Percentiles rank a stretch among this genome's conserved stretches.
Conservation (phyloP, 768 basidiomycete genomes). For the Russula lepida region DNA sequence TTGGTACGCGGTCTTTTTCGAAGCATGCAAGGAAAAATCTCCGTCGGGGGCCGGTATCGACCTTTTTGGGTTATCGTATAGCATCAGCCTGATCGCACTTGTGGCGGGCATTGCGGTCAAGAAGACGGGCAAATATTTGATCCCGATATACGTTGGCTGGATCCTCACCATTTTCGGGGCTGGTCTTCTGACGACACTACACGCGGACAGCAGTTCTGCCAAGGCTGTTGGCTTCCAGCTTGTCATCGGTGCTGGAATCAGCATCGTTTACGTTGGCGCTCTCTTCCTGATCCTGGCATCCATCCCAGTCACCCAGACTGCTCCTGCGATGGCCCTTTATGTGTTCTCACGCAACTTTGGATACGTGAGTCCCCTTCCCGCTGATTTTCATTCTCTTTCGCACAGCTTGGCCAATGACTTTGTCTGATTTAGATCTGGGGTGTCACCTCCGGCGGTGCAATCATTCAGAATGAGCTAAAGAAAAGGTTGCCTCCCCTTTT, state of each 20-base stretch:
- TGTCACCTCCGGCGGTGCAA: too few relatives aligned
- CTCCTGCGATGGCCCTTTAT: conserved; percentile 30
- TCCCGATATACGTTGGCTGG: conserved; percentile 34
- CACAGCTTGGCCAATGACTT: background rate
- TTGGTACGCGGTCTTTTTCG: conserved; percentile 34
- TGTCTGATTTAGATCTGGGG: conserved; percentile 28
- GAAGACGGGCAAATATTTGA: conserved; percentile 30
- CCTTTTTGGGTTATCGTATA: conserved; percentile 30
- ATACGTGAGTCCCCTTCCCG: background rate
- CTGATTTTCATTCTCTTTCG: too few relatives aligned
- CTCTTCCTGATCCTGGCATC: conserved; percentile 33
- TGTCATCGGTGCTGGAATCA: conserved; percentile 27
- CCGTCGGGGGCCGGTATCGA: conserved; percentile 32
- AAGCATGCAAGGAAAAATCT: conserved; percentile 32
- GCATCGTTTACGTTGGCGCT: conserved; percentile 26
- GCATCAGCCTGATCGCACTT: conserved; percentile 34
- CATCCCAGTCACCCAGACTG: conserved; percentile 26
- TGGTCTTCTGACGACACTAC: conserved; percentile 30
- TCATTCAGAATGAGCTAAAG: too few relatives aligned
- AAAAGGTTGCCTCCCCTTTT: conserved; percentile 23
- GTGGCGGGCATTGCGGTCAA: conserved; percentile 32
- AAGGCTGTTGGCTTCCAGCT: conserved; percentile 23
- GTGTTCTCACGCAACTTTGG: conserved; percentile 23
- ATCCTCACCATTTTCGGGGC: conserved; percentile 28
- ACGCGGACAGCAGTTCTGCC: conserved; percentile 17